Base-by-base conservation (phyloP, 176 grass and related monocot species). In the Aegilops sharonensis region DNA sequence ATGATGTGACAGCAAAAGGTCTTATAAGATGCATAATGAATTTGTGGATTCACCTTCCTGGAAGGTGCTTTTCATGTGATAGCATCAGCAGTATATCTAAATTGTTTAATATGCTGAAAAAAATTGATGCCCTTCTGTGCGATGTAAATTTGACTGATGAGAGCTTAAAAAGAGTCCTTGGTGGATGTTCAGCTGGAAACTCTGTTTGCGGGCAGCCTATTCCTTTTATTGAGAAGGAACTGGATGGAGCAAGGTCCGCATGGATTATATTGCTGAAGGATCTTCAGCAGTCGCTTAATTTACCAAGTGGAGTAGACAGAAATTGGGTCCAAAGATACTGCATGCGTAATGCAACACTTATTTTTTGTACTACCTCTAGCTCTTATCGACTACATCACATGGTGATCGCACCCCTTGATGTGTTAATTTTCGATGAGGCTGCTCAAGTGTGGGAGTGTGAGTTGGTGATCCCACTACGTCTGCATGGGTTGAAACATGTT, bases 341-440 rank as follows among this genome's bases (percentile, higher is more conserved):
- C 81, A 70, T 92, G 66, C 27, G 40, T 47, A 92, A 85, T 92
- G 92, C 94, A 79, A 81, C 81, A 13, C 67, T 97, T 20, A 65
- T 97, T 59, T 97, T 97, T 75, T 94, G 92, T 74, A 97, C 92
- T 31, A 73, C 85, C 12, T 89, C 94, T 32, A 92, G 86, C 84
- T 97, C 94, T 68, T 97, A 88, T 79, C 47, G 43, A 48, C 79
- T 97, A 40, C 90, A 94, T 86, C 56, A 89, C 36, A 68, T 81
- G 11, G 24, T 70, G 11, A 89, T 50, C 67, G 27, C 78, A 62
- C 88, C 87, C 2, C 85, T 97, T 48, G 83, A 91, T 89, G 73
- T 94, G 15, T 78, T 97, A 77, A 87, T 94, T 71, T 84, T 94
- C 77, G 92, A 97, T 43, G 95, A 97, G 67, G 92, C 92, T 65